Base-by-base conservation (phyloP, 768 basidiomycete species). In the Lactarius akahatsu region DNA sequence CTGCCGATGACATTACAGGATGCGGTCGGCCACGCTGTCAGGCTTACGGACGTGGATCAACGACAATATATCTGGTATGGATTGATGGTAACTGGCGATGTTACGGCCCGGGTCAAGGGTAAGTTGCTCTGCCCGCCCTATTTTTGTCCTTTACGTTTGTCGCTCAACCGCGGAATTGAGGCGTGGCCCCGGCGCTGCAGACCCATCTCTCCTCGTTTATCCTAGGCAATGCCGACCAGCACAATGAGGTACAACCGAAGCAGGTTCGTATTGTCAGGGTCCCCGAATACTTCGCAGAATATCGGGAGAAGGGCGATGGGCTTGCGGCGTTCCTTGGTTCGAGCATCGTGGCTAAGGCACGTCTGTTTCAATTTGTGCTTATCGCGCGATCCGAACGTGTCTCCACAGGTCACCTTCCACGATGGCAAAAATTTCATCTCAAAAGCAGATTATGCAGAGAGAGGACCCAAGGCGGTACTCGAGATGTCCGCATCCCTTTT, bases 221-320 rank as follows among this genome's bases (percentile, higher is more conserved):
- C 45, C 77, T 90, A 54, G 79, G 77, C 58, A 84, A 81, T 61
- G 79, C 85, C 3, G 90, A 93, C 40, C 71, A 90, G 41, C 80
- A 82, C 58, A 88, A 85, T 38, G 90, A 93, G 13, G 78, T 90
- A 26, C 92, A 92, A 71, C 80, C 92, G n/a, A 84, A 86, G 36
- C 76, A 78, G 34, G 84, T 87, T 47, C 83, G 86, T 28, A 80
- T 86, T 7, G 74, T 92, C 59, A 83, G 78, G 41, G 83, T 94
- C 9, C 94, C 94, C 0, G 94, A 96, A 38, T 96, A 95, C 76
- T 97, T 94, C 74, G 88, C 90, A 9, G 93, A 96, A 74, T 97
- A 91, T 72, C 81, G 92, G 64, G 91, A 94, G 59, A 91, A 86
- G 54, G 93, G 92, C 2, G 91, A 93, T 61, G 89, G 89, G 2